Percentiles rank a stretch among this genome's conserved stretches.
Conservation (phyloP, 768 basidiomycete genomes). For the Amanita phalloides region DNA sequence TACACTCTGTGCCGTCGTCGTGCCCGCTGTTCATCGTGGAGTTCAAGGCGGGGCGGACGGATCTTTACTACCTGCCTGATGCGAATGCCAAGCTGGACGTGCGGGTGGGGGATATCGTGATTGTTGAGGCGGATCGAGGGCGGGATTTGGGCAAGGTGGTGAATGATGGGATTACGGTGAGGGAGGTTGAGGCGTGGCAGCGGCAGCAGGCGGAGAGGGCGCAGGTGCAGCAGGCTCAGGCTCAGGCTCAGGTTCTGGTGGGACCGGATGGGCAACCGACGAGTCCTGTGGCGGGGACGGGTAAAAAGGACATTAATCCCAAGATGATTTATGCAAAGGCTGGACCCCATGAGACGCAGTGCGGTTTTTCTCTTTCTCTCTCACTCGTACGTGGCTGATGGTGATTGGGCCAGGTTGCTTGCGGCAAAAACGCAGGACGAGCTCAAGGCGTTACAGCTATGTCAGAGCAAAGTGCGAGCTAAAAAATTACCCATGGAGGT, state of each 20-base stretch:
- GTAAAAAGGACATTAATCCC: slow-evolving; percentile 90
- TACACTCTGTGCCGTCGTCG: slow-evolving; percentile 70
- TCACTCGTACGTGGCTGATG: slow-evolving; percentile 7
- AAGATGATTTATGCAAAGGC: slow-evolving; percentile 96
- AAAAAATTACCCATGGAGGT: slow-evolving; percentile 98
- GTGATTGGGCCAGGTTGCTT: slow-evolving; percentile 40
- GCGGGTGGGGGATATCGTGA: slow-evolving; percentile 82
- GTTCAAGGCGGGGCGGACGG: slow-evolving; percentile 95
- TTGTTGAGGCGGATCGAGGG: slow-evolving; percentile 94
- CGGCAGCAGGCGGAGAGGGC: slow-evolving; percentile 52
- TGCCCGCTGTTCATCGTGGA: slow-evolving; percentile 95
- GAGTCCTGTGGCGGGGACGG: slow-evolving; percentile 32
- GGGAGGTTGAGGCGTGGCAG: slow-evolving; percentile 88
- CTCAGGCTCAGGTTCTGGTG: background rate
- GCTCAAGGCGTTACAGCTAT: slow-evolving; percentile 81
- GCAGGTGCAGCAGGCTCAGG: background rate
- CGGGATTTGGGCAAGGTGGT: slow-evolving; percentile 88
- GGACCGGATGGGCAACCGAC: slow-evolving; percentile 28
- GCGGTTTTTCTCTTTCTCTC: slow-evolving; percentile 14
- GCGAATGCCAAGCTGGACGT: slow-evolving; percentile 55
- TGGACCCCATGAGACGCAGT: slow-evolving; percentile 70
- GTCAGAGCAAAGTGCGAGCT: slow-evolving; percentile 84
- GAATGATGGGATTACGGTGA: slow-evolving; percentile 82
- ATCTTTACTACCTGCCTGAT: slow-evolving; percentile 69
- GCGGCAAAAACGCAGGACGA: slow-evolving; percentile 85